Conservation (phyloP, 257 asterid genomes). For the Plectranthus barbatus region DNA sequence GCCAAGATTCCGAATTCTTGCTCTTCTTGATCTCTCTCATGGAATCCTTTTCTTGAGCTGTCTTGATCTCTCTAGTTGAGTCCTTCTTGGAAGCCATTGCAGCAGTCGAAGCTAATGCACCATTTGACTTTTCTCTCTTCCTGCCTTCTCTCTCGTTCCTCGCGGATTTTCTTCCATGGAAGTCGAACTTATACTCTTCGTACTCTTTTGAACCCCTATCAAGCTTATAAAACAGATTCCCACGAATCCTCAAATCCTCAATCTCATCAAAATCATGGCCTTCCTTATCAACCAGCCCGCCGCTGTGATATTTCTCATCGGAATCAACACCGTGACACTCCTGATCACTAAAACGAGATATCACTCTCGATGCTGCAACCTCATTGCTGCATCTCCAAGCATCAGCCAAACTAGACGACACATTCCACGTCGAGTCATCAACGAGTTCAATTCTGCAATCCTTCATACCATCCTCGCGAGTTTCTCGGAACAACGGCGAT, state of each 20-base stretch:
- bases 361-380: slow-evolving; percentile 5
- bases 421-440: slow-evolving; percentile 60
- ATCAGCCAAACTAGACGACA: slow-evolving; percentile 58
- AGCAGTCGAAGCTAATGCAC: neutral
- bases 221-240: slow-evolving; percentile 67
- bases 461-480: slow-evolving; percentile 13
- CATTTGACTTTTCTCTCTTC: slow-evolving; percentile 20
- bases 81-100: slow-evolving; percentile 18
- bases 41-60: neutral
- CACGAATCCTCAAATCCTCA: slow-evolving; percentile 75
- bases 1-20: slow-evolving; percentile 7
- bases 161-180: slow-evolving; percentile 48
- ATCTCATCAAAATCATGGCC: slow-evolving; percentile 49
- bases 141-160: slow-evolving; percentile 29
- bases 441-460: slow-evolving; percentile 46
- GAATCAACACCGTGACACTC: slow-evolving; percentile 4
- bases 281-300: slow-evolving; percentile 4
- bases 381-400: slow-evolving; percentile 41
- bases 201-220: slow-evolving; percentile 76
- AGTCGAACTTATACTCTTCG: slow-evolving; percentile 60
- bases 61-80: neutral
- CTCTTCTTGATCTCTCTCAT: neutral
- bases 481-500: slow-evolving; percentile 45
- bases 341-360: slow-evolving; percentile 11
- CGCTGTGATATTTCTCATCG: neutral